Percentiles rank a stretch among this genome's conserved stretches.
phyloP scores from a whole-genome alignment of 805 yeast species.

The Cyberlindnera maritima region DNA sequence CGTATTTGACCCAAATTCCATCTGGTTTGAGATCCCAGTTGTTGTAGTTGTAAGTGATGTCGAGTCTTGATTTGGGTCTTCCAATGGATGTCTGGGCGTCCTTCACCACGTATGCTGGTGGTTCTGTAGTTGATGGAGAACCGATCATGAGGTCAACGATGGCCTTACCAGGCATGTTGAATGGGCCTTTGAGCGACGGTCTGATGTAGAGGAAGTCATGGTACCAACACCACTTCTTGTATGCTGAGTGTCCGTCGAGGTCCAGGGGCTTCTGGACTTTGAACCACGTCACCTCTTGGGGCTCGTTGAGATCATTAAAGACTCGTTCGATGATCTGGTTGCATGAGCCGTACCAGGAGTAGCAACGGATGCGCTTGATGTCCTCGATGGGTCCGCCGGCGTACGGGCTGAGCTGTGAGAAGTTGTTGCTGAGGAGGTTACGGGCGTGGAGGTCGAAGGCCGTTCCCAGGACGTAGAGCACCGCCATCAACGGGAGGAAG shows the following conservation, averaged over 20 bases:
- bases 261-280: constrained; percentile 26
- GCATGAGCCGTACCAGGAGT: constrained; percentile 31
- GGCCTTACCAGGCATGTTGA: constrained; percentile 25
- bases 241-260: constrained; percentile 18
- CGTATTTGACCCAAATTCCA: constrained; percentile 61
- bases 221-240: constrained; percentile 19
- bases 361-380: constrained; percentile 29
- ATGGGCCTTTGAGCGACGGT: constrained; percentile 9
- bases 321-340: constrained; percentile 23
- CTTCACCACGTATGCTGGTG: constrained; percentile 36
- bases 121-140: constrained; percentile 29
- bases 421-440: constrained; percentile 20
- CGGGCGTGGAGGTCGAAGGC: constrained; percentile 22
- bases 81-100: constrained; percentile 33
- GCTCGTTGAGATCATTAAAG: not conserved
- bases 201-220: constrained; percentile 31
- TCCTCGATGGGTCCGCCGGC: constrained; percentile 31
- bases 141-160: constrained; percentile 46
- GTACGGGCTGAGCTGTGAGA: constrained; percentile 22
- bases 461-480: constrained; percentile 13
- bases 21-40: constrained; percentile 44
- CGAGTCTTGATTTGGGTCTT: constrained; percentile 27
- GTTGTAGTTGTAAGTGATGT: constrained; percentile 18
- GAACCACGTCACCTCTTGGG: constrained; percentile 23
- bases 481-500: constrained; percentile 15